Conservation (phyloP, 768 basidiomycete species). For the Cystobasidium tubakii region DNA sequence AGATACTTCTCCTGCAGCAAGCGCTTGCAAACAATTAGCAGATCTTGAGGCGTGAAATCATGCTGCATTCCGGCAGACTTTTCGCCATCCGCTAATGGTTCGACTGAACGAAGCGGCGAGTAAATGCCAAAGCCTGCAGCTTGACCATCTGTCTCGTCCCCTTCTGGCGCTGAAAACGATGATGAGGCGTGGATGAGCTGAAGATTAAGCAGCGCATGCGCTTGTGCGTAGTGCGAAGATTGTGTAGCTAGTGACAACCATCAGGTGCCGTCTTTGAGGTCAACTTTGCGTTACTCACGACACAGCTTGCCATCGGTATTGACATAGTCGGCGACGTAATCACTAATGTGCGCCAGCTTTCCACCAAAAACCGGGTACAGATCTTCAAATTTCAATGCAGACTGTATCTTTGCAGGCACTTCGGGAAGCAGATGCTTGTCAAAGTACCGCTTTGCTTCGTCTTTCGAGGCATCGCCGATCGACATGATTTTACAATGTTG, state of each 20-base stretch:
- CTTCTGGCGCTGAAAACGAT: constrained; percentile 49
- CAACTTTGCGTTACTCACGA: constrained; percentile 53
- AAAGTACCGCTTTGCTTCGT: constrained; percentile 65
- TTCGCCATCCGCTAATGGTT: constrained; percentile 43
- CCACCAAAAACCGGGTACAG: constrained; percentile 77
- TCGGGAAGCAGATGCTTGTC: constrained; percentile 61
- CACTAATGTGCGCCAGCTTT: constrained; percentile 74
- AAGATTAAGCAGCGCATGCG: constrained; percentile 72
- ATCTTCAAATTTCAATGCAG: constrained; percentile 62
- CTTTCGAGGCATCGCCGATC: constrained; percentile 70
- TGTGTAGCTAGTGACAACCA: constrained; percentile 64
- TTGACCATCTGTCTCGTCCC: constrained; percentile 48
- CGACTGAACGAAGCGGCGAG: constrained; percentile 48
- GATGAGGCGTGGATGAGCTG: constrained; percentile 81
- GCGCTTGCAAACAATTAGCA: constrained; percentile 74
- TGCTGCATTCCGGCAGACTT: constrained; percentile 49
- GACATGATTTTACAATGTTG: constrained; percentile 60
- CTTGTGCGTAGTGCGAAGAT: constrained; percentile 77
- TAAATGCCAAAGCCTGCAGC: constrained; percentile 55
- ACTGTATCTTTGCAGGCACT: constrained; percentile 61
- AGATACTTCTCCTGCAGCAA: constrained; percentile 62
- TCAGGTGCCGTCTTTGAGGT: too few species aligned
- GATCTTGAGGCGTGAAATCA: constrained; percentile 71
- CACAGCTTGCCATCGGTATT: constrained; percentile 68
- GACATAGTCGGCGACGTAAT: constrained; percentile 72